These are phyloP conservation scores for Citrullus colocynthis DNA, from an alignment of 306 rosid species.

Conservation along the genomic window DNA sequence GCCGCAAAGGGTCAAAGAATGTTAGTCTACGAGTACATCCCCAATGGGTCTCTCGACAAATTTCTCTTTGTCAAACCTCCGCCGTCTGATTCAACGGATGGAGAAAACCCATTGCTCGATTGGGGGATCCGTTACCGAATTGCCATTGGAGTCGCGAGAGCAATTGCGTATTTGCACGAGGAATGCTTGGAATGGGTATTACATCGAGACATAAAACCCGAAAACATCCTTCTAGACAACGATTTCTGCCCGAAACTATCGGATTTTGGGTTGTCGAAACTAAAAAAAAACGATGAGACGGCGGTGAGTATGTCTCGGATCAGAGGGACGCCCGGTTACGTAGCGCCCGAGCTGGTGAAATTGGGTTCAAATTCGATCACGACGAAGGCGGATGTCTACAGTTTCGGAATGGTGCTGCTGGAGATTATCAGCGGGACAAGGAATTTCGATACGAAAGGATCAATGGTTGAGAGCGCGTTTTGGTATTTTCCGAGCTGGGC, in stretches of 20 bases:
- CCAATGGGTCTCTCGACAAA: constrained; percentile 72
- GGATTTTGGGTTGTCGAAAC: constrained; percentile 72
- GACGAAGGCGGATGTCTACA: constrained; percentile 81
- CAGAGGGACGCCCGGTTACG: constrained; percentile 87
- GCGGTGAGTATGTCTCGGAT: constrained; percentile 65
- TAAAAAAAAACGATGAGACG: constrained; percentile 66
- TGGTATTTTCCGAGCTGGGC: constrained; percentile 93
- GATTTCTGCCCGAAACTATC: constrained; percentile 91
- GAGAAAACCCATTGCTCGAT: constrained; percentile 30
- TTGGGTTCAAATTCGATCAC: constrained; percentile 60
- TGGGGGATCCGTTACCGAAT: constrained; percentile 75
- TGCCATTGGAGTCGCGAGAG: constrained; percentile 64
- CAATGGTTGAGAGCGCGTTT: constrained; percentile 33
- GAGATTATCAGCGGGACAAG: constrained; percentile 68
- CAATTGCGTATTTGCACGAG: constrained; percentile 83
- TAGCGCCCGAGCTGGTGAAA: constrained; percentile 87
- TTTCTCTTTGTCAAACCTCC: constrained; percentile 24
- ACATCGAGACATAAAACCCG: constrained; percentile 86
- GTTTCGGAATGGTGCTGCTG: constrained; percentile 77
- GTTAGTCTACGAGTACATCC: constrained; percentile 59
- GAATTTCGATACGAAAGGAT: constrained; percentile 37
- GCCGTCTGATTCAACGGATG: not conserved
- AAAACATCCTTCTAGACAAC: constrained; percentile 58
- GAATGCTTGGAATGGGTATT: constrained; percentile 93
- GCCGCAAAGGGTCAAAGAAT: constrained; percentile 73